Evolutionary conservation across 495 filamentous ascomycete genomes (phyloP), one percentile per base, ranked within the genome.

Genomic region (Tuber melanosporum): DNA sequence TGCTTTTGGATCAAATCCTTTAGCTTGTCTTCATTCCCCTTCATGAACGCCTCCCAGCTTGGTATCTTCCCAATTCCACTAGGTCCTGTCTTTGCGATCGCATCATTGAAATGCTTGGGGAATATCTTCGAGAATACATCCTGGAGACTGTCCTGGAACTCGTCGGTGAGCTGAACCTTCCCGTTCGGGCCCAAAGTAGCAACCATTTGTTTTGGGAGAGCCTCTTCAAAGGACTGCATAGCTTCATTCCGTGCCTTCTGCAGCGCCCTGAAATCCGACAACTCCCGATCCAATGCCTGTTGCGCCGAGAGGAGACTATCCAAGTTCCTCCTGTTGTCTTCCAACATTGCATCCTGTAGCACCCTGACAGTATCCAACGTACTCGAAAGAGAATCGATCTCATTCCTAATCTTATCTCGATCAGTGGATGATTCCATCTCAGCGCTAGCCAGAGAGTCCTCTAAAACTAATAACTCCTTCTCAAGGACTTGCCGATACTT

Each of bases 31-130:
- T 82, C 79, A 57, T 82, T 82, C 20, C 79, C 77, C n/a, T 73
- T 46, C 22, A 82, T 26, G 66, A 82, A 82, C 39, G 73, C 70
- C 15, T 82, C 49, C 81, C 81, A 82, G 45, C 75, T 76, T n/a
- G 80, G 80, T 72, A 77, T 70, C 22, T 36, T 32, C 52, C 70
- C 52, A 45, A 74, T 76, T 26, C 74, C 71, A 4, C 45, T 17
- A n/a, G 26, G 17, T 3, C 62, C 44, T 7, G 20, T 43, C 71
- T 42, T 49, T 49, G 49, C 26, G 12, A 46, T 41, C 20, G 47
- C 79, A 41, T 45, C 41, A 4, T 42, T 73, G 17, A 73, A 76
- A 73, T 43, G 41, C 20, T 39, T 52, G 36, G 74, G 74, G 74
- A 76, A 73, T 42, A 73, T 80, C 41, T 76, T 76, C n/a, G 66